Evolutionary conservation across 495 filamentous ascomycete species (phyloP).

Genomic region (Penicillium alfredii): DNA sequence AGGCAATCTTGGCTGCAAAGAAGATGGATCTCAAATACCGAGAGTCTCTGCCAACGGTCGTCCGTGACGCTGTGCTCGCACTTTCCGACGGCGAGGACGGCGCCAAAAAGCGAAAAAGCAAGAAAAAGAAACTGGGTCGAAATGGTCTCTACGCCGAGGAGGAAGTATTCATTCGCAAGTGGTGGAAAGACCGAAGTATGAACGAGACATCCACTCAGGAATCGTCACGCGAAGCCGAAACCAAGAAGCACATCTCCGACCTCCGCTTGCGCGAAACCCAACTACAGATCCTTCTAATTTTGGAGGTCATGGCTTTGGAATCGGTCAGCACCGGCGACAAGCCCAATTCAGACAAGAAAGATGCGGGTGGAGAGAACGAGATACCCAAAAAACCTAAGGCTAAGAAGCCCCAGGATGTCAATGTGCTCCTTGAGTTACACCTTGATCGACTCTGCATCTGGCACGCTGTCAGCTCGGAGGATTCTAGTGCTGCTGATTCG

Average conservation of each 20-base stretch:
- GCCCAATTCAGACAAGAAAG: constrained; percentile 17
- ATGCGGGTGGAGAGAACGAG: constrained; percentile 32
- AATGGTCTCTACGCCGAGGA: constrained; percentile 74
- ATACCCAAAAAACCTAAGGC: constrained; percentile 33
- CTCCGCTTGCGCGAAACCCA: constrained; percentile 75
- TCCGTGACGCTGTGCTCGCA: constrained; percentile 56
- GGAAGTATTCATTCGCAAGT: constrained; percentile 64
- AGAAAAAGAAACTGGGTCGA: constrained; percentile 67
- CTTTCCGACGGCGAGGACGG: constrained; percentile 54
- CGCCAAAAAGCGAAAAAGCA: constrained; percentile 55
- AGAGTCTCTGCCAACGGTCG: constrained; percentile 62
- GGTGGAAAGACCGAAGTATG: constrained; percentile 61
- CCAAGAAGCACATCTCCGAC: constrained; percentile 54
- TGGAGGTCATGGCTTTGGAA: constrained; percentile 81
- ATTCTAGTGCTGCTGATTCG: constrained; percentile 32
- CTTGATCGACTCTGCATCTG: constrained; percentile 92
- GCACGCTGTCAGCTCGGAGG: constrained; percentile 67
- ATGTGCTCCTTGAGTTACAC: constrained; percentile 70
- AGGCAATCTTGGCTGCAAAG: constrained; percentile 62
- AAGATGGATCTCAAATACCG: constrained; percentile 85
- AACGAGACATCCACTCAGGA: constrained; percentile 34
- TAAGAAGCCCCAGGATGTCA: constrained; percentile 54
- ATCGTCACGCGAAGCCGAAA: constrained; percentile 46
- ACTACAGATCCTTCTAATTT: constrained; percentile 80
- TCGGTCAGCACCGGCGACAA: constrained; percentile 28